These are phyloP conservation scores for Globisporangium cylindrosporum DNA, from an alignment of 352 stramenopile species.

Conservation along the genomic window DNA sequence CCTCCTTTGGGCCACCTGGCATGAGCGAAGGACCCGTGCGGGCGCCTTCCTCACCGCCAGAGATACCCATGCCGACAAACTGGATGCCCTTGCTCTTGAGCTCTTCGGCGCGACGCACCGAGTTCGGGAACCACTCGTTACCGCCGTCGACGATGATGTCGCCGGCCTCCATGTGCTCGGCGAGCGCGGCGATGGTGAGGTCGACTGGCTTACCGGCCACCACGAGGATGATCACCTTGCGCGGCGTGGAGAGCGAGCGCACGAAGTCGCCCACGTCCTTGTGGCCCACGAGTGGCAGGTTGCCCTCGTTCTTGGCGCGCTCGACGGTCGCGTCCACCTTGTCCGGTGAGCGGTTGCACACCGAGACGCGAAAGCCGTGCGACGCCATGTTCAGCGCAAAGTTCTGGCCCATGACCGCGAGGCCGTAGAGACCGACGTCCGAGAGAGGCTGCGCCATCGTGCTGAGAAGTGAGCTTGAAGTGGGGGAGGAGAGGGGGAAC, in stretches of 20 bases:
- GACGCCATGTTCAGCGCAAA: conserved; percentile 99
- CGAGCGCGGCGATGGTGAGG: conserved; percentile 85
- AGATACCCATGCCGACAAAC: conserved; percentile 99
- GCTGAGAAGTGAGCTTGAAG: neutral
- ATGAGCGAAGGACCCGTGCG: conserved; percentile 98
- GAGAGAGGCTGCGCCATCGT: conserved; percentile 53
- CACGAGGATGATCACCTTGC: conserved; percentile 98
- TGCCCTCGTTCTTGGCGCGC: conserved; percentile 93
- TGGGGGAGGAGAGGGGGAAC: conserved; percentile 12
- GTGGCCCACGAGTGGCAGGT: conserved; percentile 92
- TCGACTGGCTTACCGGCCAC: conserved; percentile 97
- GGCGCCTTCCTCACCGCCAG: conserved; percentile 97
- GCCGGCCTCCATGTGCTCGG: conserved; percentile 88
- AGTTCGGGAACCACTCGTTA: conserved; percentile 99
- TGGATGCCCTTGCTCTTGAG: conserved; percentile 94
- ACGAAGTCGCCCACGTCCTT: conserved; percentile 94
- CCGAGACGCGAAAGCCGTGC: conserved; percentile 95
- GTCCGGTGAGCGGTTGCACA: conserved; percentile 96
- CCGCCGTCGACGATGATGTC: conserved; percentile 99
- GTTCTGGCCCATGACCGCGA: conserved; percentile 98
- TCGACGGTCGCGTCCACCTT: conserved; percentile 97
- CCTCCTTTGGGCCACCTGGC: conserved; percentile 94
- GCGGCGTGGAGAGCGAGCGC: conserved; percentile 89
- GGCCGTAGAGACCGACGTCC: conserved; percentile 88
- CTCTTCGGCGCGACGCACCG: conserved; percentile 90